phyloP scores from a whole-genome alignment of 2,329 filamentous ascomycete species.

The Alternaria atra region DNA sequence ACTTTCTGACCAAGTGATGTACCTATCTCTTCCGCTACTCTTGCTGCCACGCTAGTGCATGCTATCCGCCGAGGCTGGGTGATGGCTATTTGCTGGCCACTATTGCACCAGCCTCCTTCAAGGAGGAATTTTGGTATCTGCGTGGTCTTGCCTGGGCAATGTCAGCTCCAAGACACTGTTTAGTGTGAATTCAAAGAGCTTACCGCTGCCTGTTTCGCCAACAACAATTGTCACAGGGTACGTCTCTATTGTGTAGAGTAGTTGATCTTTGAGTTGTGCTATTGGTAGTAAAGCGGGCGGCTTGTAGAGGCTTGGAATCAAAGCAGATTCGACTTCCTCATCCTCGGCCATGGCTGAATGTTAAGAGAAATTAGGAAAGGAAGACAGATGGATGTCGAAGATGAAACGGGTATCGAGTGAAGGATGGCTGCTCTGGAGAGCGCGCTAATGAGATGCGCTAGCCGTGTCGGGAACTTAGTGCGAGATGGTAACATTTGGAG shows the following conservation, averaged over 20 bases:
- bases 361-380: neutral
- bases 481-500: no score
- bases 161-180: neutral
- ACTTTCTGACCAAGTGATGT: conserved; percentile 85
- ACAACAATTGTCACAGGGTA: conserved; percentile 87
- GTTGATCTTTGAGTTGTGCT: conserved; percentile 77
- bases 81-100: conserved; percentile 84
- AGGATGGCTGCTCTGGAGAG: neutral
- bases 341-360: conserved; percentile 41
- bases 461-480: neutral
- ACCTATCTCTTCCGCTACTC: conserved; percentile 80
- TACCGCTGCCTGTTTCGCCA: conserved; percentile 83
- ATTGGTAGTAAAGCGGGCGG: conserved; percentile 86
- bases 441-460: neutral
- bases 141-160: conserved; percentile 79
- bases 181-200: neutral
- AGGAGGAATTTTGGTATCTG: conserved; percentile 94
- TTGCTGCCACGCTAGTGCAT: conserved; percentile 54
- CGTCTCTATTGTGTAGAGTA: conserved; percentile 88
- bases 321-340: conserved; percentile 55
- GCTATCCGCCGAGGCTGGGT: conserved; percentile 67
- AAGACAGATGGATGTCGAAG: neutral
- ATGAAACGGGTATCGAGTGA: neutral
- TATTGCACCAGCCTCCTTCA: conserved; percentile 84
- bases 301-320: conserved; percentile 86